Evolutionary conservation across 768 basidiomycete genomes (phyloP), one percentile per base, ranked within the genome.

Genomic region (Tulasnella sp.): DNA sequence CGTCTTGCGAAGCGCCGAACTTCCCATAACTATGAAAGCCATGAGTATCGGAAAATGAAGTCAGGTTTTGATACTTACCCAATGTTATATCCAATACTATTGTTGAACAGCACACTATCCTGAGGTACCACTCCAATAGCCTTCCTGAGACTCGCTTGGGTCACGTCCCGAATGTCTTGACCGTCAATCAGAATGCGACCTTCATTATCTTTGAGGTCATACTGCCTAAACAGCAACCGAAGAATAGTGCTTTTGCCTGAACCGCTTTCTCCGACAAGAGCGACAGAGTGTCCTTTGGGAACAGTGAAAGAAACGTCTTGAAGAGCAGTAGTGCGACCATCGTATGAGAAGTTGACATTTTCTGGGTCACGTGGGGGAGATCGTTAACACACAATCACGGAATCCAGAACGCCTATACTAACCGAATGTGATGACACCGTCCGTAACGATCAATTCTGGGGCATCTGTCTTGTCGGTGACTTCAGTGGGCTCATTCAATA

Each of bases 101-200:
- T 67, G 58, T 84, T 83, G 69, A 84, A 84, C 6, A 83, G 68
- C 10, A 83, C 74, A 8, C 75, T 72, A 58, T 89, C 87, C 61
- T 95, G 88, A 0, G 93, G 91, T 2, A 98, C 86, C 22, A 90
- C 85, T 15, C 90, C 89, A 54, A 96, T 87, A 0, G 83, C 75
- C 56, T 77, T 74, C 29, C 91, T 74, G 19, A 95, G 66, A 48
- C 81, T 83, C 28, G 72, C 67, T 61, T 92, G 87, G 0, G 89
- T 91, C 5, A 96, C 76, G 53, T 91, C 78, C 29, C 83, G 79
- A 48, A 96, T 84, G 59, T 95, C 86, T 59, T 84, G 74, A 4
- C 83, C 87, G 58, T 95, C 89, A 54, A 93, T 79, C 40, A 79
- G 65, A 57, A 93, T 90, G 34, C 81, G 69, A 12, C 83, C 83